Conservation (phyloP, 495 filamentous ascomycete species). For the Margaritispora aquatica region DNA sequence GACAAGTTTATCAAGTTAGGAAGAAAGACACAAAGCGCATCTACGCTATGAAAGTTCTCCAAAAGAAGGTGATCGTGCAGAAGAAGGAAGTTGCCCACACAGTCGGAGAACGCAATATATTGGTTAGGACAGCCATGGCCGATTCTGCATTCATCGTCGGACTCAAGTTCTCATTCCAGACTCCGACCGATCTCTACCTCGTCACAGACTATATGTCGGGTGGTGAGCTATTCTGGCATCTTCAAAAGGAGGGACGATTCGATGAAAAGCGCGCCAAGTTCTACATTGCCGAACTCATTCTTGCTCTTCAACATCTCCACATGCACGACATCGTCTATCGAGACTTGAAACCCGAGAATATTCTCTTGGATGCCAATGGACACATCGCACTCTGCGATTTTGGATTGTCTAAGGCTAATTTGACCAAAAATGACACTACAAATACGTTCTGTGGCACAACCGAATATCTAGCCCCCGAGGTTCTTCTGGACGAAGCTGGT, state of each 20-base stretch:
- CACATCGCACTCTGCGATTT: conserved; percentile 85
- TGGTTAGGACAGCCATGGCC: conserved; percentile 91
- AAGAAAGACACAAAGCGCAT: conserved; percentile 95
- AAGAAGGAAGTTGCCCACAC: conserved; percentile 99
- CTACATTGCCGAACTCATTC: conserved; percentile 96
- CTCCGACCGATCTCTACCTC: conserved; percentile 89
- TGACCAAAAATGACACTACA: conserved; percentile 92
- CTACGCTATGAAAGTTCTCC: conserved; percentile 98
- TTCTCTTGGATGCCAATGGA: conserved; percentile 75
- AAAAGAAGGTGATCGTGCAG: conserved; percentile 99
- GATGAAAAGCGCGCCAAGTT: conserved; percentile 94
- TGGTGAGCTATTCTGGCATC: conserved; percentile 96
- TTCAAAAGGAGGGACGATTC: conserved; percentile 96
- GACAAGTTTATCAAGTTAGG: conserved; percentile 99
- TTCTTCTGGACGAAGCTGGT: conserved; percentile 90
- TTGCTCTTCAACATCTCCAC: conserved; percentile 92
- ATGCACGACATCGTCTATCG: conserved; percentile 97
- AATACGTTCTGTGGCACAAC: conserved; percentile 99
- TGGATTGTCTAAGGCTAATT: conserved; percentile 93
- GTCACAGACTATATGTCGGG: conserved; percentile 99
- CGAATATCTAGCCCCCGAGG: conserved; percentile 94
- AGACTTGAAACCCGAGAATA: conserved; percentile 83
- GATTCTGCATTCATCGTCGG: conserved; percentile 98
- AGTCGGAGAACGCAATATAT: conserved; percentile 91
- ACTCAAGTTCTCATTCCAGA: conserved; percentile 98